Evolutionary conservation across 225 moss, liverwort and hornwort genomes (phyloP), one percentile per base, ranked within the genome.

Genomic region (Marchantia paleacea): DNA sequence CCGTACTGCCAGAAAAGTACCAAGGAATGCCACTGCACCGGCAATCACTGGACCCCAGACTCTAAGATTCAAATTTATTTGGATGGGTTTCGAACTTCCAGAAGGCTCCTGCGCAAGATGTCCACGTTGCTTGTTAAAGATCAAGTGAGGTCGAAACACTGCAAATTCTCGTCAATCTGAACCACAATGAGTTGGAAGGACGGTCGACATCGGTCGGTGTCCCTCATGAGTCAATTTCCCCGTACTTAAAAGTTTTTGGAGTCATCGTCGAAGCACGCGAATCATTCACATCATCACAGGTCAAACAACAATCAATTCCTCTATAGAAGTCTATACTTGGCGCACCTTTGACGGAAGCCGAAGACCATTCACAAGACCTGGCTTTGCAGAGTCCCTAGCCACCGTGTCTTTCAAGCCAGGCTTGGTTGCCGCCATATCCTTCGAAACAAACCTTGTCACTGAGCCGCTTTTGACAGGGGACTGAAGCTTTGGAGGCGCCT

Each of bases 21-120:
- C 88, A 78, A 88, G 18, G 81, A 88, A 88, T 3, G 85, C 83
- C 22, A 85, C 78, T 0, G 67, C 88, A 49, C 85, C 88, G 30
- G 88, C 83, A n/a, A 79, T 75, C 49, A 88, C 31, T n/a, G 88
- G 83, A 71, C 83, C 66, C 88, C 88, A 88, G 57, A 81, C 11
- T 75, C 80, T 83, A 39, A 79, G 79, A 47, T 79, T 79, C 26
- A 63, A 7, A 52, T 75, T 84, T 16, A 87, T 68, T 55, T 71
- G 82, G 15, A 65, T 68, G 24, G 75, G 55, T 62, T 81, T 77
- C 70, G 83, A 72, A 53, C 78, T 64, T 22, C 55, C 55, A 9
- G 47, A 19, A 50, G 81, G 57, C 51, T 86, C 84, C 86, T 86
- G 82, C 75, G 58, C 61, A 61, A n/a, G 18, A 63, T 10, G 10